Evolutionary conservation across 83 land plant species (phyloP), one percentile per base, ranked within the genome.

Genomic region (Larix sibirica): DNA sequence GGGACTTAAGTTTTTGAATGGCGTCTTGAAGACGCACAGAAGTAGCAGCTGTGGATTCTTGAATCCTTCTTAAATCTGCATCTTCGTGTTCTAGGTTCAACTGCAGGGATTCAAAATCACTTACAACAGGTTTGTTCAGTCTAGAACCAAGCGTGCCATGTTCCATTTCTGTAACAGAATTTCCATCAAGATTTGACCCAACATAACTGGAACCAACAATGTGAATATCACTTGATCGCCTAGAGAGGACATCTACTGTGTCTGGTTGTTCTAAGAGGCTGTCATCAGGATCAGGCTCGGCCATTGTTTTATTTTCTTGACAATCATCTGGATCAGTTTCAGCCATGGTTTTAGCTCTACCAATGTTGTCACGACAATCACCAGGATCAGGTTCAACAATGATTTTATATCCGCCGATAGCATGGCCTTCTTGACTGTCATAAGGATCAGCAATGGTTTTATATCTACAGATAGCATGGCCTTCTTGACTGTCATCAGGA

Each of bases 1-100:
- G 90, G 70, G 69, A 75, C 79, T 69, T 89, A 24, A 96, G 86
- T 33, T 69, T 87, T 74, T 84, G 54, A 54, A 96, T 88, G 17
- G 93, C 92, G 44, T 83, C 84, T 21, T 89, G 89, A 80, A 96
- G 81, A 23, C 92, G 94, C 77, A 60, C 24, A 69, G 84, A 90
- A 42, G 90, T 65, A 26, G 83, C 86, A 21, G 89, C 73, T 59
- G 90, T 88, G 71, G 93, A 81, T 56, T 94, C 94, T 70, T 91
- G 88, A 50, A 94, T 89, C 79, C 88, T 87, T 77, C 70, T 85
- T 13, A 96, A 26, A 75, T 89, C 94, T 65, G 80, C 74, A 84
- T 90, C 67, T 42, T 81, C 83, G 4, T 50, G 54, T n/a, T 73
- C 83, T 21, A 77, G 78, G 33, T 64, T 65, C 66, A 28, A 12